Percentiles rank a stretch among this genome's conserved stretches.
phyloP scores from a whole-genome alignment of 176 grass and related monocot species.

The Oropetium thomaeum region DNA sequence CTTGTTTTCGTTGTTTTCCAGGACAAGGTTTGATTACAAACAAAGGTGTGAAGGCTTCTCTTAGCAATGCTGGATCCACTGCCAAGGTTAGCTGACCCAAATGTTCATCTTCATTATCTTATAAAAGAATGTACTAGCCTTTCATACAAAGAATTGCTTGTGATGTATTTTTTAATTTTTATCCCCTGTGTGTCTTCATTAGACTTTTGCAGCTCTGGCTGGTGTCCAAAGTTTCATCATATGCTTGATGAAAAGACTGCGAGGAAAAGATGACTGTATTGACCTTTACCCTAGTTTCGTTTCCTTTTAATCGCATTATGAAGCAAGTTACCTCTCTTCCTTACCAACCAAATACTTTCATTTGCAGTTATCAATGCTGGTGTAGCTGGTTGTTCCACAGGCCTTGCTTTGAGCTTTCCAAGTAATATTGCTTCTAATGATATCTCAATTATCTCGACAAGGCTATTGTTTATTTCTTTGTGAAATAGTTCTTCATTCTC shows the following conservation, averaged over 20 bases:
- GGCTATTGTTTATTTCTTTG: neutral
- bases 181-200: slow-evolving; percentile 21
- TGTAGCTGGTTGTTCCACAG: slow-evolving; percentile 85
- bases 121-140: slow-evolving; percentile 15
- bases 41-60: slow-evolving; percentile 70
- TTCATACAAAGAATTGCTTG: neutral
- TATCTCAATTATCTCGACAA: neutral
- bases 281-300: slow-evolving; percentile 12
- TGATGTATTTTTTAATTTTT: no score
- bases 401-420: slow-evolving; percentile 93
- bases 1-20: slow-evolving; percentile 37
- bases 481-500: neutral
- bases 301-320: slow-evolving; percentile 5
- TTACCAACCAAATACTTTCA: slow-evolving; percentile 19
- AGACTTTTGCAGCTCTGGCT: slow-evolving; percentile 91
- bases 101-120: neutral
- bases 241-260: slow-evolving; percentile 77
- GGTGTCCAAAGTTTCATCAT: slow-evolving; percentile 87
- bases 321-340: slow-evolving; percentile 13
- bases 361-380: slow-evolving; percentile 73
- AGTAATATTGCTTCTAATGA: slow-evolving; percentile 39
- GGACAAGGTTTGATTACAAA: slow-evolving; percentile 76
- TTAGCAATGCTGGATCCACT: slow-evolving; percentile 69
- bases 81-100: slow-evolving; percentile 62
- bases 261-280: slow-evolving; percentile 81